Conservation (phyloP, 306 rosid species). For the Quercus wislizeni region DNA sequence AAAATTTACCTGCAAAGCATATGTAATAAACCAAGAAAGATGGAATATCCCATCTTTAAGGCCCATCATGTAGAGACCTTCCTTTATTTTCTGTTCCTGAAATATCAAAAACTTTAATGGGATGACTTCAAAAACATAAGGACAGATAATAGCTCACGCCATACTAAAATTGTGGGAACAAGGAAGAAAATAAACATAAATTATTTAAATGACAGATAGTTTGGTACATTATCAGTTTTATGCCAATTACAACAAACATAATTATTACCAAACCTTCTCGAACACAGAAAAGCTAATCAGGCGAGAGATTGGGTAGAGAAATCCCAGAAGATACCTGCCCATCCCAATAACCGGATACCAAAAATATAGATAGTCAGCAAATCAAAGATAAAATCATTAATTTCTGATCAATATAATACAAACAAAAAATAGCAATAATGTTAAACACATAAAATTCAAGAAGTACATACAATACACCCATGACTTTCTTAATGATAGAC, state of each 20-base stretch:
- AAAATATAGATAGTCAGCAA: slow-evolving; percentile 21
- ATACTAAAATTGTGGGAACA: neutral
- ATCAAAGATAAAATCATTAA: slow-evolving; percentile 17
- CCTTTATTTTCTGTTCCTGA: slow-evolving; percentile 95
- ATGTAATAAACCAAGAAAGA: slow-evolving; percentile 90
- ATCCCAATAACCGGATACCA: slow-evolving; percentile 26
- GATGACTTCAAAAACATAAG: slow-evolving; percentile 24
- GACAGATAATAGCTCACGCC: slow-evolving; percentile 7
- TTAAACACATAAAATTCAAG: slow-evolving; percentile 4
- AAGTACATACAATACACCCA: slow-evolving; percentile 83
- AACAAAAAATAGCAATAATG: slow-evolving; percentile 8
- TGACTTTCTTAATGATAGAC: slow-evolving; percentile 77
- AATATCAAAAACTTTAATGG: slow-evolving; percentile 17
- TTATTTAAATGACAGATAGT: slow-evolving; percentile 6
- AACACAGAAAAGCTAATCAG: slow-evolving; percentile 84
- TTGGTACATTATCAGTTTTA: slow-evolving; percentile 17
- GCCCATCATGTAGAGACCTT: slow-evolving; percentile 99
- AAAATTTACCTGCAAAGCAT: slow-evolving; percentile 75
- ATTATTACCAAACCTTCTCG: slow-evolving; percentile 70
- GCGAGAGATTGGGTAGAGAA: slow-evolving; percentile 90
- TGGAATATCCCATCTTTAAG: slow-evolving; percentile 83
- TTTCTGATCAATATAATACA: neutral
- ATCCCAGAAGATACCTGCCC: slow-evolving; percentile 90
- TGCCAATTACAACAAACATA: slow-evolving; percentile 16
- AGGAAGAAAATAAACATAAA: neutral